Evolutionary conservation across 257 asterid species (phyloP).

Genomic region (Salvia splendens): DNA sequence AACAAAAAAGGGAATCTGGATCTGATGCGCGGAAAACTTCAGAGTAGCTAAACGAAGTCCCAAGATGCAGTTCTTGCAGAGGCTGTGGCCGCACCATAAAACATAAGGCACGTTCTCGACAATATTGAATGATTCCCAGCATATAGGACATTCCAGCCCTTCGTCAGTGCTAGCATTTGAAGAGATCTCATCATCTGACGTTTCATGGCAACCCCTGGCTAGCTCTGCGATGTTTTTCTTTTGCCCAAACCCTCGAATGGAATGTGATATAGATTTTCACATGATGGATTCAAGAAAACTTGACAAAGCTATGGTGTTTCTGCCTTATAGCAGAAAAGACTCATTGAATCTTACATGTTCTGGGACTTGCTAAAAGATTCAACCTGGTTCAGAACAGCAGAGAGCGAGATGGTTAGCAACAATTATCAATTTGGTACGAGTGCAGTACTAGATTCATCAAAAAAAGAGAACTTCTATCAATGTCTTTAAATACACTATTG

Average conservation of each 20-base stretch:
- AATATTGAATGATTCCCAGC: constrained; percentile 91
- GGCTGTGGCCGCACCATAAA: constrained; percentile 92
- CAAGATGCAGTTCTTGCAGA: constrained; percentile 80
- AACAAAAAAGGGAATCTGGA: constrained; percentile 70
- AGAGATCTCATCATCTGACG: constrained; percentile 69
- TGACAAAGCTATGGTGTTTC: constrained; percentile 15
- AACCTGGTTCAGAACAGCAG: constrained; percentile 28
- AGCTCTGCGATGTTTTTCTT: constrained; percentile 52
- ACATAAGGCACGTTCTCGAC: constrained; percentile 93
- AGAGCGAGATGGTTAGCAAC: constrained; percentile 6
- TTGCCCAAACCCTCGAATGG: constrained; percentile 59
- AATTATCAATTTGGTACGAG: neutral
- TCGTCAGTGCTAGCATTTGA: constrained; percentile 71
- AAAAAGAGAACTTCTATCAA: neutral
- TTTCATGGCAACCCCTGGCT: constrained; percentile 44
- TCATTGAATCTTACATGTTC: constrained; percentile 23
- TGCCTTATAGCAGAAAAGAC: constrained; percentile 15
- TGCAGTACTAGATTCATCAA: neutral
- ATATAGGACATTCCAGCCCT: constrained; percentile 91
- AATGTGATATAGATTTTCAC: constrained; percentile 77
- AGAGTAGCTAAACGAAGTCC: constrained; percentile 68
- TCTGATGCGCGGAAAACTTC: constrained; percentile 66
- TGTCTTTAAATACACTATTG: neutral
- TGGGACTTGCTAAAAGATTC: neutral
- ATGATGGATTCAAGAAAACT: constrained; percentile 37